phyloP scores from a whole-genome alignment of 768 basidiomycete species.

The Termitomyces sp. region DNA sequence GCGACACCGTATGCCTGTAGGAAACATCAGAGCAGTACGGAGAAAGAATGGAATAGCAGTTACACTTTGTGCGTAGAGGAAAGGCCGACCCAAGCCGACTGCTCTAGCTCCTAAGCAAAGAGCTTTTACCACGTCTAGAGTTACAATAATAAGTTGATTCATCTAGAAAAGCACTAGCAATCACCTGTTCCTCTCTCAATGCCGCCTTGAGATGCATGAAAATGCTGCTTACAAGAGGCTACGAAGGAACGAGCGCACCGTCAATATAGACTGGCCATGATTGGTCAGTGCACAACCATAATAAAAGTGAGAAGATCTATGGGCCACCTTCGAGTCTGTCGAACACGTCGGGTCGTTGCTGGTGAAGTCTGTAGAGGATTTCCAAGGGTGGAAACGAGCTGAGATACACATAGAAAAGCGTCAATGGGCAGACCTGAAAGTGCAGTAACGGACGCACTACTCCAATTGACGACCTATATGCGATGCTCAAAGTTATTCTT shows the following conservation, averaged over 20 bases:
- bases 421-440: background rate
- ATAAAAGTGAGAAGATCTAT: background rate
- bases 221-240: background rate
- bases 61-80: constrained; percentile 85
- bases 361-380: constrained; percentile 69
- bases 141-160: background rate
- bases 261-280: constrained; percentile 75
- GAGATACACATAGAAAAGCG: constrained; percentile 2
- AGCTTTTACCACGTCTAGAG: constrained; percentile 79
- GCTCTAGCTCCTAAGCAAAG: constrained; percentile 85
- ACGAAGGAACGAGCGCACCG: constrained; percentile 35
- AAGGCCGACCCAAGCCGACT: constrained; percentile 82
- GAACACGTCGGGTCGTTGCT: constrained; percentile 73
- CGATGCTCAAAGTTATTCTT: background rate
- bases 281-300: constrained; percentile 6
- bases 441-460: constrained; percentile 43
- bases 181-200: constrained; percentile 73
- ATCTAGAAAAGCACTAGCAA: background rate
- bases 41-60: constrained; percentile 15
- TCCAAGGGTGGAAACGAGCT: constrained; percentile 79
- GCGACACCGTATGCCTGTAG: constrained; percentile 69
- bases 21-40: background rate
- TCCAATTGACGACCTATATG: constrained; percentile 74
- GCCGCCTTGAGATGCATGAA: constrained; percentile 36
- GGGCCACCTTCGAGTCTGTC: constrained; percentile 60